Base-by-base conservation (phyloP, 139 green algal species). In the Ettlia oleoabundans region DNA sequence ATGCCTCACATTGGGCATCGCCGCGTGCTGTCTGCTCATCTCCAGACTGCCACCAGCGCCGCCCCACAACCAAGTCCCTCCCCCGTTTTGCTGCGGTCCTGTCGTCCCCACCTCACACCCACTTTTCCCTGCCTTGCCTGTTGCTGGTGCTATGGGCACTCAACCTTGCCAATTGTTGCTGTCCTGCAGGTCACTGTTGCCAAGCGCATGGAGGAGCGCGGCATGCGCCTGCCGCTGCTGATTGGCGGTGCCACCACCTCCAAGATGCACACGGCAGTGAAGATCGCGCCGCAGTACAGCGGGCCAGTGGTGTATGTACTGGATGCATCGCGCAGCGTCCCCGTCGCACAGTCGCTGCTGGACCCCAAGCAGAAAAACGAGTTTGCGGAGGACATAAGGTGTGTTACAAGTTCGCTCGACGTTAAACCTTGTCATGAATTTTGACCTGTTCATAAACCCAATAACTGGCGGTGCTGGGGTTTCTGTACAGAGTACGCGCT, bases 261-360 rank as follows among this genome's bases (percentile, higher is more conserved):
- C 87, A 98, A 98, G 88, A 99, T 99, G 96, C 97, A 99, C 93
- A 99, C 97, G 0, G 97, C 97, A 0, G 97, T 99, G 24, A 99
- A 99, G 93, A 94, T 99, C 38, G 93, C 91, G 24, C 95, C 97
- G 4, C 89, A 92, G 68, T 99, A 98, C 92, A 92, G 85, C 30
- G 90, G 93, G 30, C 87, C 93, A 13, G 93, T 95, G 41, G 93
- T 99, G 35, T 93, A 99, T 76, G 97, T 99, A 33, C 89, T 99
- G 79, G 97, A 99, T 81, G 97, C 97, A 18, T 97, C 91, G 38
- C 92, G 97, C 63, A 91, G 86, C 37, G 97, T 99, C 76, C 96
- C 97, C 8, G 97, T 99, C 3, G 90, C 83, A 8, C 94, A 97
- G 89, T 89, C 91, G 10, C 89, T 99, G 51, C 86, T 99, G 51